phyloP scores from a whole-genome alignment of 257 asterid species.

The Paulownia fortunei region DNA sequence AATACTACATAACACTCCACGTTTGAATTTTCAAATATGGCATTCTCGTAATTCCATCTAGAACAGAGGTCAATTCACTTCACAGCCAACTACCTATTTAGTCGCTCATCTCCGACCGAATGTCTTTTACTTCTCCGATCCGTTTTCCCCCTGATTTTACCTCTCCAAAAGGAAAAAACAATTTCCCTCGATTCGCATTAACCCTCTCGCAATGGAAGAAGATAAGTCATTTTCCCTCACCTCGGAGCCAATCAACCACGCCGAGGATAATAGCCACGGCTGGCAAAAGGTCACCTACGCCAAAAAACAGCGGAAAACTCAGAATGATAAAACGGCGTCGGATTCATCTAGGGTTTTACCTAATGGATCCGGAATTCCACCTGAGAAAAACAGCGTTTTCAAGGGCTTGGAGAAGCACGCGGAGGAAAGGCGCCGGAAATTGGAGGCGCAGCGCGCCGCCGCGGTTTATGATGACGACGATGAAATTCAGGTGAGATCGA shows the following conservation, averaged over 20 bases:
- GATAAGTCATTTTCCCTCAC: conserved; percentile 42
- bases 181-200: conserved; percentile 18
- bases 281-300: conserved; percentile 72
- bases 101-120: conserved; percentile 17
- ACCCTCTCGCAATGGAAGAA: conserved; percentile 48
- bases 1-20: too few species aligned
- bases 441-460: conserved; percentile 69
- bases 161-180: background rate
- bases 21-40: conserved; percentile 18
- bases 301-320: conserved; percentile 59
- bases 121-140: conserved; percentile 20
- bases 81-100: conserved; percentile 22
- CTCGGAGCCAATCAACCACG: conserved; percentile 33
- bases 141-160: conserved; percentile 4
- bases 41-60: background rate
- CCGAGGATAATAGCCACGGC: conserved; percentile 51
- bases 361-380: conserved; percentile 53
- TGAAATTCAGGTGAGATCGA: conserved; percentile 46
- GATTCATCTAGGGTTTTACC: conserved; percentile 45
- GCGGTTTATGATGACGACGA: conserved; percentile 52
- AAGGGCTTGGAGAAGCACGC: conserved; percentile 74
- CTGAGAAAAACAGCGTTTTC: conserved; percentile 49
- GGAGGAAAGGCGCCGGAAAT: conserved; percentile 71
- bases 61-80: conserved; percentile 2
- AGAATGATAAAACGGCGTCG: conserved; percentile 21